Evolutionary conservation across 2,329 filamentous ascomycete genomes (phyloP).

Genomic region (Pezicula radicicola): DNA sequence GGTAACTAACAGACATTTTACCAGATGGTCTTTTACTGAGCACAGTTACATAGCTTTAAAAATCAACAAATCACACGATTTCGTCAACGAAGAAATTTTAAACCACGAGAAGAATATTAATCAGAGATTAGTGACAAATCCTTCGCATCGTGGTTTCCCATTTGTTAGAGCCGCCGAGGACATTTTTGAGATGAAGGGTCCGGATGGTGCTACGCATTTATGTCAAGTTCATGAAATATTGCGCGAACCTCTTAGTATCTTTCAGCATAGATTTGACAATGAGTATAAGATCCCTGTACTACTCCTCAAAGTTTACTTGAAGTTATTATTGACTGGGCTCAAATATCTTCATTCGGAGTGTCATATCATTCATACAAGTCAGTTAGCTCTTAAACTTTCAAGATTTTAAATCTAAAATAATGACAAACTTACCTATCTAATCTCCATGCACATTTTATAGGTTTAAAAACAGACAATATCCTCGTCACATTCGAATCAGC

Average conservation of each 20-base stretch:
- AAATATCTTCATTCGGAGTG: slow-evolving; percentile 15
- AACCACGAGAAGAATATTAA: slow-evolving; percentile 6
- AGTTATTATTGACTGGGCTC: slow-evolving; percentile 1
- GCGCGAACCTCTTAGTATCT: slow-evolving; percentile 9
- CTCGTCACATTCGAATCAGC: slow-evolving; percentile 13
- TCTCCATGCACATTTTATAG: neutral
- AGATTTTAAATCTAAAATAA: slow-evolving; percentile 2
- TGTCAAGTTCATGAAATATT: slow-evolving; percentile 12
- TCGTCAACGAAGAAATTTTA: slow-evolving; percentile 1
- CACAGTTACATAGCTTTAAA: slow-evolving; percentile 10
- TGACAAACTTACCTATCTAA: neutral
- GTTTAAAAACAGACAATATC: slow-evolving; percentile 17
- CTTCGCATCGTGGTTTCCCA: slow-evolving; percentile 7
- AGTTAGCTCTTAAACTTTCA: slow-evolving; percentile 2
- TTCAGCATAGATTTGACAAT: slow-evolving; percentile 7
- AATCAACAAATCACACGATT: slow-evolving; percentile 3
- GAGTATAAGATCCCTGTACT: slow-evolving; percentile 2
- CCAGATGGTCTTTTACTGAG: slow-evolving; percentile 1
- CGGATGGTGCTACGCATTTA: slow-evolving; percentile 5
- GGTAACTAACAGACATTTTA: neutral
- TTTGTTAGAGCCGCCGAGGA: slow-evolving; percentile 9
- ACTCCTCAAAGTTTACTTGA: slow-evolving; percentile 9
- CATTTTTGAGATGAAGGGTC: slow-evolving; percentile 5
- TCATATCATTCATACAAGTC: slow-evolving; percentile 20
- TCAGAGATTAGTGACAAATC: slow-evolving; percentile 3